Base-by-base conservation (phyloP, 2,329 filamentous ascomycete species). In the Xylariaceae sp. region DNA sequence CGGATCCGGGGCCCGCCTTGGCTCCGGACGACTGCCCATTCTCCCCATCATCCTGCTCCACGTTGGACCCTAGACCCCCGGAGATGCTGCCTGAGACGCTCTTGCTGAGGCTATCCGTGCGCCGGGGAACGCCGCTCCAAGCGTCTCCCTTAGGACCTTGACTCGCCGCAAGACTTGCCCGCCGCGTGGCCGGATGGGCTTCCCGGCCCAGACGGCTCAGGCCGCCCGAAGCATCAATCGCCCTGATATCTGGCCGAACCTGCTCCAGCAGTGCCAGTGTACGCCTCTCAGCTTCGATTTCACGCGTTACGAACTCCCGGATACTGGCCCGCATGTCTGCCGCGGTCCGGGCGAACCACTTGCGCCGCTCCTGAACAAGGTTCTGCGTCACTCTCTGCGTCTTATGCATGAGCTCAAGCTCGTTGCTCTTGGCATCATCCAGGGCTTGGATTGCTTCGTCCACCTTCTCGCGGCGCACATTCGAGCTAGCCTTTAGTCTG, bases 121-220 rank as follows among this genome's bases (percentile, higher is more conserved):
- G 75, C 41, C 92, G 75, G 22, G 89, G 86, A 18, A 95, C 88
- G 37, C 92, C 92, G 51, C 87, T 94, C 92, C 92, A 98, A 12
- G 92, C 83, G 59, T 98, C 92, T n/a, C 92, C 92, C 64, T 94
- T 94, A 31, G 92, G 90, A 0, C 92, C 92, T 61, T 98, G 92
- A 51, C 84, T 92, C 29, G 85, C 84, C 12, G 85, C 84, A 45
- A 95, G 63, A 58, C 78, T 90, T 17, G 80, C 63, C 40, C 90
- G 78, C 35, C 92, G 77, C 39, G 66, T 59, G 5, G 79, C 64
- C 3, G 92, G 90, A 56, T 94, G 87, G 12, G 83, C 68, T 61
- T 98, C 92, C 38, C 92, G 79, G 26, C 92, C 92, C 21, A 98
- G 72, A 26, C 92, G 77, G 51, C 83, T 92, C 29, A 98, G 75